These are phyloP conservation scores for Nothomitra cinnamomea DNA, from an alignment of 2,329 filamentous ascomycete species.

Conservation along the genomic window DNA sequence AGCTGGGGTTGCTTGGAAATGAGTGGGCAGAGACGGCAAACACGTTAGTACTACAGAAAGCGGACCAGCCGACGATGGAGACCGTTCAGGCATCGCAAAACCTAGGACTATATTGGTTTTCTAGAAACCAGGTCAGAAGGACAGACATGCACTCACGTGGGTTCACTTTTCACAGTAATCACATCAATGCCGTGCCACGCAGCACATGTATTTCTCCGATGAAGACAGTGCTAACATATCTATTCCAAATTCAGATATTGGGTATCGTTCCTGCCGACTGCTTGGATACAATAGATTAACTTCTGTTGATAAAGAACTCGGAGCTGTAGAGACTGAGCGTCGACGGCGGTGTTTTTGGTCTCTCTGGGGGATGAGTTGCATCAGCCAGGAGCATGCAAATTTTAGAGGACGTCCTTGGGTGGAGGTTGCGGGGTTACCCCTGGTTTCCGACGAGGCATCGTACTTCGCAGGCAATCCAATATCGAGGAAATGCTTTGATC, in stretches of 20 bases:
- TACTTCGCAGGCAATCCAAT: slow-evolving; percentile 5
- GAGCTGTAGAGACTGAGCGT: slow-evolving; percentile 4
- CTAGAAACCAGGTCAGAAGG: slow-evolving; percentile 7
- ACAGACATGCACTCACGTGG: slow-evolving; percentile 10
- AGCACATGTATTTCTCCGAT: too few species aligned
- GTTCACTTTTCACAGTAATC: not conserved
- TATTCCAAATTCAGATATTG: slow-evolving; percentile 5
- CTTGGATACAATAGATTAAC: slow-evolving; percentile 5
- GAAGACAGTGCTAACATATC: too few species aligned
- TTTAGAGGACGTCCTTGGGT: slow-evolving; percentile 9
- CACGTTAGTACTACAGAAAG: slow-evolving; percentile 8
- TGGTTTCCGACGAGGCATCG: slow-evolving; percentile 10
- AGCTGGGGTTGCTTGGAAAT: slow-evolving; percentile 7
- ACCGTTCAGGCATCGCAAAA: slow-evolving; percentile 11
- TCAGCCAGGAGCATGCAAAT: slow-evolving; percentile 8
- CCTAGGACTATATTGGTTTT: slow-evolving; percentile 10
- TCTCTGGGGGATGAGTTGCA: slow-evolving; percentile 8
- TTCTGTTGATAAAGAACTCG: not conserved
- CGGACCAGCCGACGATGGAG: slow-evolving; percentile 9
- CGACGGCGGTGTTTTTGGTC: slow-evolving; percentile 10
- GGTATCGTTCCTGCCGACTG: slow-evolving; percentile 7
- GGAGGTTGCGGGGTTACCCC: slow-evolving; percentile 7
- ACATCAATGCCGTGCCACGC: not conserved
- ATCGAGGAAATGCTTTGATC: slow-evolving; percentile 7
- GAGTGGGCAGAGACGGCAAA: slow-evolving; percentile 10